Base-by-base conservation (phyloP, 805 yeast genomes). In the Nakazawaea populi region DNA sequence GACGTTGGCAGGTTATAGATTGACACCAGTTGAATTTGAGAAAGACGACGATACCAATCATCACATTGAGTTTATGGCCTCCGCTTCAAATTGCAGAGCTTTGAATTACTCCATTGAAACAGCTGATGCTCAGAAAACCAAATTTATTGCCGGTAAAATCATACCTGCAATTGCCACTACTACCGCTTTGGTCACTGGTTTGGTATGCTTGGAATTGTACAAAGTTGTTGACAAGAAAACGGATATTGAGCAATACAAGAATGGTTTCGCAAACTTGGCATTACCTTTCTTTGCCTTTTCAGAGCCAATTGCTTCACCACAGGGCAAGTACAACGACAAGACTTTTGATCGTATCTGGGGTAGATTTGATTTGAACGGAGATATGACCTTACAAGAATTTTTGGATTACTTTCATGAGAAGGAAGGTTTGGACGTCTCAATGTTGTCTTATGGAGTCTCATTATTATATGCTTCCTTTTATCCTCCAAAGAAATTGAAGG, bases 161-260 rank as follows among this genome's bases (percentile, higher is more conserved):
- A 94, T 94, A 58, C 99, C 99, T 12, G 99, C 99, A 24, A 94
- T 94, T 73, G 99, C 99, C 37, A 94, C 99, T 2, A 94, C 99
- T 1, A 94, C 99, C n/a, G 96, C 97, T 8, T 73, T 91, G 58
- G 99, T 94, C 27, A 89, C 99, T 6, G 99, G 99, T 45, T 75
- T 94, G 61, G 95, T 90, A 28, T 88, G 95, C 61, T 72, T 94
- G 58, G 99, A 94, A 70, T 74, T 92, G 52, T 87, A 88, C 74
- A 94, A 94, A 73, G 92, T 94, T 56, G 88, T 82, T 43, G 95
- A 85, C 61, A 78, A 79, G 12, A 82, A 85, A 62, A 77, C 74
- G 38, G 83, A 84, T 58, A 77, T 92, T 58, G 97, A 91, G 65
- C 83, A 84, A 57, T 91, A 83, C 71, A 91, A 89, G 73, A 92